Evolutionary conservation across 768 basidiomycete species (phyloP), one percentile per base, ranked within the genome.

Genomic region (Tylopilus vinaceipallidus): DNA sequence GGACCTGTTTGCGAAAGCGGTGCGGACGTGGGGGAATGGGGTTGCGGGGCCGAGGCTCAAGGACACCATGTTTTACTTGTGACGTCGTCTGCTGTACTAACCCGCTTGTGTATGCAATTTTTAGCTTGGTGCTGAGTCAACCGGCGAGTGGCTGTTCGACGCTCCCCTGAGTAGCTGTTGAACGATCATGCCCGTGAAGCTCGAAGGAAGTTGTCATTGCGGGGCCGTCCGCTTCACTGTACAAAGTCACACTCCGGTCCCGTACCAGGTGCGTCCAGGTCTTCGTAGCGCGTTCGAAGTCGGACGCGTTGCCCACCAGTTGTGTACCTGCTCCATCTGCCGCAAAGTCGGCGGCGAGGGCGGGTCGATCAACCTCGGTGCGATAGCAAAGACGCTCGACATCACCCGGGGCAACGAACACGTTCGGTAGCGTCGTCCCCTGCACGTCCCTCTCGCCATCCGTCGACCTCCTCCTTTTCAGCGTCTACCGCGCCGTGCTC

Each of bases 61-160:
- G 66, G 75, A 85, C 27, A 82, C 80, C 2, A 90, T 90, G 87
- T 90, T 76, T 51, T 90, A 90, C 65, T 67, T 88, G 32, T 58
- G 9, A 50, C 22, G 3, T 24, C 10, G 12, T 42, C 4, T 27
- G 6, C 10, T 32, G 30, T 6, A 6, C 6, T 29, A 29, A 29
- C 6, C 27, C 12, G 12, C 27, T 29, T 12, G 27, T 29, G 27
- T 6, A 29, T 12, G 12, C 27, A 29, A 29, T 12, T 12, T 29
- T 29, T 29, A 29, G 27, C 27, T 29, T 29, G n/a, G 27, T 29
- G 12, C 6, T 6, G 12, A 29, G 6, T 29, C 27, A 29, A 29
- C 6, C 27, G 12, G 27, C 27, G 27, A 29, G 6, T 6, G 27
- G 12, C 12, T 29, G 27, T 29, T 29, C 27, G 27, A 29, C 12